Conservation (phyloP, 352 stramenopile genomes). For the Phytophthora idaei region DNA sequence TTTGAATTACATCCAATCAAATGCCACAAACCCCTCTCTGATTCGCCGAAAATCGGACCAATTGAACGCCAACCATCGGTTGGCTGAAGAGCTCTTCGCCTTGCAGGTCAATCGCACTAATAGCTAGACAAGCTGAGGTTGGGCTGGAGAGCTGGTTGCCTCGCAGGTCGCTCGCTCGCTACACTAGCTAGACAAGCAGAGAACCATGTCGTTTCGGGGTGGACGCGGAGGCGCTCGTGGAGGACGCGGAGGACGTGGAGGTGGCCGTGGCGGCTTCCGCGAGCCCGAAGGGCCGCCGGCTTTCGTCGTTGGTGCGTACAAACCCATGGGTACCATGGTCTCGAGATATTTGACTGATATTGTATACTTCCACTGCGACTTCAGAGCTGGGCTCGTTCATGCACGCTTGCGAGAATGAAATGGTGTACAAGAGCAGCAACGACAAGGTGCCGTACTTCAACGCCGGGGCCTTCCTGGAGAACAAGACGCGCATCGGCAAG, state of each 20-base stretch:
- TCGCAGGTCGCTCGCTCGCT: background rate
- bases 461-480: slow-evolving; percentile 97
- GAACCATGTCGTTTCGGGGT: slow-evolving; percentile 62
- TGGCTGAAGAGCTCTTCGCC: slow-evolving; percentile 26
- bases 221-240: slow-evolving; percentile 56
- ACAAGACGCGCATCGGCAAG: slow-evolving; percentile 99
- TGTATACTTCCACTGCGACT: slow-evolving; percentile 9
- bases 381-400: slow-evolving; percentile 95
- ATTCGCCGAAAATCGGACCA: slow-evolving; percentile 1
- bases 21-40: background rate
- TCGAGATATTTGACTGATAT: slow-evolving; percentile 3
- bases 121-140: background rate
- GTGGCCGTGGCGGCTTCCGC: slow-evolving; percentile 47
- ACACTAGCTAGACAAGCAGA: slow-evolving; percentile 1
- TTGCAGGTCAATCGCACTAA: background rate
- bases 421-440: slow-evolving; percentile 98
- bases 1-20: background rate
- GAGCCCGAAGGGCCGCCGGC: slow-evolving; percentile 73
- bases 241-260: slow-evolving; percentile 56
- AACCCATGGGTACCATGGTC: background rate
- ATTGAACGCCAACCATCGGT: slow-evolving; percentile 35
- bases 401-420: slow-evolving; percentile 97
- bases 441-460: slow-evolving; percentile 99
- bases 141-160: slow-evolving; percentile 21
- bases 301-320: slow-evolving; percentile 67